These are phyloP conservation scores for Trichomonascaceae sp. DNA, from an alignment of 1,139 yeast genomes.

Conservation along the genomic window DNA sequence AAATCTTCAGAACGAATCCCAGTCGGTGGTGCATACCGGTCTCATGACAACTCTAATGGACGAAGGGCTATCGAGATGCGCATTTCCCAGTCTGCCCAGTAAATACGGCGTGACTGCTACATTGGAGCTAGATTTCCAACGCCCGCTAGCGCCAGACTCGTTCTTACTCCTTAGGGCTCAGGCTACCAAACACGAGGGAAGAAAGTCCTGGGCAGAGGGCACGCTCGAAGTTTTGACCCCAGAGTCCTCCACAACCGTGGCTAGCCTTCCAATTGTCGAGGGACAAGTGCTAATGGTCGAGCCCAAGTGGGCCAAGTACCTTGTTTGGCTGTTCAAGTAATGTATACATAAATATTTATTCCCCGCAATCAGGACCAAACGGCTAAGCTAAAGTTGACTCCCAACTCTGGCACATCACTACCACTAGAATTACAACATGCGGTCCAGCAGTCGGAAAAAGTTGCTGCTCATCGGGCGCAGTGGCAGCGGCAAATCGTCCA, in stretches of 20 bases:
- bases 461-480: conserved; percentile 57
- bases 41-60: conserved; percentile 71
- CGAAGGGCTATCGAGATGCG: conserved; percentile 77
- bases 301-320: conserved; percentile 20
- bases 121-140: conserved; percentile 50
- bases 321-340: conserved; percentile 13
- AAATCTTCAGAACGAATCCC: conserved; percentile 33
- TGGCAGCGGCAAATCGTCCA: conserved; percentile 94
- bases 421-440: too few species aligned
- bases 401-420: too few species aligned
- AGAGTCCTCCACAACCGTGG: conserved; percentile 3
- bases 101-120: conserved; percentile 78
- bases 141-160: conserved; percentile 52
- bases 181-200: conserved; percentile 54
- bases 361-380: not conserved
- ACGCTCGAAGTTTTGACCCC: conserved; percentile 7
- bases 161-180: conserved; percentile 56
- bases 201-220: conserved; percentile 70
- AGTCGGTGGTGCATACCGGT: conserved; percentile 82
- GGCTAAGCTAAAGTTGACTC: too few species aligned
- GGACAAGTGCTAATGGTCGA: conserved; percentile 17
- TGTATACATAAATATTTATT: not conserved
- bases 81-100: conserved; percentile 72
- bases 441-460: conserved; percentile 1
- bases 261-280: conserved; percentile 10